A percentile compares a stretch with the other conserved stretches of the same genome.
phyloP scores from a whole-genome alignment of 345 rosid species.

The Populus nigra region DNA sequence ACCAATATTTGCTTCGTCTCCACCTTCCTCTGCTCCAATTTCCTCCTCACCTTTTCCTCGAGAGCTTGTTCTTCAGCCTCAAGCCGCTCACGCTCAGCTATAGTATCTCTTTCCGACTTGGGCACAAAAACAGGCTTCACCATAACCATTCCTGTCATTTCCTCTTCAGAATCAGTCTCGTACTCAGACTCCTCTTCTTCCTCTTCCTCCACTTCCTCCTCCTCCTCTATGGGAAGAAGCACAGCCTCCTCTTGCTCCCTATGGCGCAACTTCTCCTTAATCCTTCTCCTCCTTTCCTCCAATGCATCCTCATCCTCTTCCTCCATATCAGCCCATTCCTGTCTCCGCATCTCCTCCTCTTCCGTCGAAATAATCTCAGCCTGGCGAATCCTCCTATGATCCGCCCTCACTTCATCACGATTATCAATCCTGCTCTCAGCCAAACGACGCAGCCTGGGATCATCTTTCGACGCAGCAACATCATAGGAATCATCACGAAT shows the following conservation, averaged over 20 bases:
- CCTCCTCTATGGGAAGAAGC: slow-evolving; percentile 51
- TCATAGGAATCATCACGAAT: slow-evolving; percentile 33
- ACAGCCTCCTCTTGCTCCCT: slow-evolving; percentile 55
- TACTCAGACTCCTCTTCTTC: slow-evolving; percentile 69
- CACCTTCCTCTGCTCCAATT: slow-evolving; percentile 51
- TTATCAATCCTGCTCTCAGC: slow-evolving; percentile 57
- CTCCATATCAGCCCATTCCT: slow-evolving; percentile 44
- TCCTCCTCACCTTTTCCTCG: slow-evolving; percentile 60
- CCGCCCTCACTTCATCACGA: slow-evolving; percentile 68
- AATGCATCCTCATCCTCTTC: slow-evolving; percentile 65
- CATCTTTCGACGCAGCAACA: slow-evolving; percentile 44
- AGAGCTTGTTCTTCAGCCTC: slow-evolving; percentile 64
- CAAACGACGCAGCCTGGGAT: slow-evolving; percentile 66
- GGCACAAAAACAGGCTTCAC: slow-evolving; percentile 71
- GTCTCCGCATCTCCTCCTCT: slow-evolving; percentile 52
- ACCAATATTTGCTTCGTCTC: slow-evolving; percentile 67
- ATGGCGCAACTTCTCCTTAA: slow-evolving; percentile 49
- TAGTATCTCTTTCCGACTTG: slow-evolving; percentile 63
- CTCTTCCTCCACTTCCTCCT: slow-evolving; percentile 58
- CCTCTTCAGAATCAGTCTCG: slow-evolving; percentile 78
- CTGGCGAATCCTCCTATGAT: slow-evolving; percentile 58
- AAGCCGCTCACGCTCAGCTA: slow-evolving; percentile 65
- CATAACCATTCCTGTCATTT: slow-evolving; percentile 53
- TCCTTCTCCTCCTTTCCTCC: slow-evolving; percentile 55
- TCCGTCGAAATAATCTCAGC: slow-evolving; percentile 62